Conservation (phyloP, 306 rosid species). For the Cucumis sativus region Cucumber_9930_V3 NC_026657.2:26944501-26945000, state of each 20-base stretch:
- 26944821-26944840: conserved; percentile 52
- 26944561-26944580: conserved; percentile 80
- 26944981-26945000: conserved; percentile 48
- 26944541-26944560: conserved; percentile 56
- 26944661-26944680: not conserved
- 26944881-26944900: conserved; percentile 49
- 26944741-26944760: conserved; percentile 17
- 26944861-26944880: conserved; percentile 61
- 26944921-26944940: conserved; percentile 49
- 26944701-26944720: not conserved
- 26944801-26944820: conserved; percentile 48
- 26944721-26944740: not conserved
- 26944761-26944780: conserved; percentile 41
- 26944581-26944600: conserved; percentile 44
- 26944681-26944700: not conserved
- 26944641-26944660: not conserved
- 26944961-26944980: conserved; percentile 47
- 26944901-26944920: conserved; percentile 45
- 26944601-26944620: conserved; percentile 27
- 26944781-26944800: conserved; percentile 32
- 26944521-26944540: conserved; percentile 68
- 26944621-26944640: conserved; percentile 8
- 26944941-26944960: conserved; percentile 74
- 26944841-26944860: conserved; percentile 84
- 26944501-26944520: conserved; percentile 73